Evolutionary conservation across 2,329 filamentous ascomycete species (phyloP), one percentile per base, ranked within the genome.

Genomic region (Pseudogymnoascus sp.): DNA sequence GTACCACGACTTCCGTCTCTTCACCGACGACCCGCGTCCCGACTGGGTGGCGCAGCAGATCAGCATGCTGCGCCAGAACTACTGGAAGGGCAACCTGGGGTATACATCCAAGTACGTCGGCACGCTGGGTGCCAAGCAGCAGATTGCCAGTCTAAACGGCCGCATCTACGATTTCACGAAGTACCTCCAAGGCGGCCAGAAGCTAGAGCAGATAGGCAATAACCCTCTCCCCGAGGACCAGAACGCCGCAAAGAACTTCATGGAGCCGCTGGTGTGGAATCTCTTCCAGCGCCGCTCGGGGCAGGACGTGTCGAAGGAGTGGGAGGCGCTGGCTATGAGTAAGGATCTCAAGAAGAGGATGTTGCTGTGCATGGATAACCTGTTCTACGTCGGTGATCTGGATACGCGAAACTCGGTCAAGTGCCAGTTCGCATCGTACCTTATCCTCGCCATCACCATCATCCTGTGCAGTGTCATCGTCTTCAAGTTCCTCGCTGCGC

Each of bases 21-120:
- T 84, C 71, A 90, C 83, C 35, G 90, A 92, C 66, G 90, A 96
- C 71, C 87, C 83, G 59, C 87, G 92, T 9, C 85, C 87, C 1
- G 91, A 96, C 71, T 99, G 94, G 94, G 97, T 93, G 76, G 87
- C 82, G 62, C 90, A 99, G 76, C 86, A 92, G 73, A 91, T 97
- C 82, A 80, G 86, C 33, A 84, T 86, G 72, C 77, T 99, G 60
- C 88, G 87, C 68, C 75, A 84, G 33, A 87, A 86, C 67, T 97
- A 88, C 79, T 88, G 89, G 75, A 95, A 95, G 74, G 94, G 94
- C 58, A 87, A 85, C 65, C 79, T 99, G 59, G 94, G 92, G 26
- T 99, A 92, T 74, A 90, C 89, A 8, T 76, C 87, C 0, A 70
- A 89, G 64, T 95, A 94, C 69, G 81, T 99, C 60, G 80, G 82